Base-by-base conservation (phyloP, 1,284 basidiomycete species). In the Ustanciosporium gigantosporum region DNA sequence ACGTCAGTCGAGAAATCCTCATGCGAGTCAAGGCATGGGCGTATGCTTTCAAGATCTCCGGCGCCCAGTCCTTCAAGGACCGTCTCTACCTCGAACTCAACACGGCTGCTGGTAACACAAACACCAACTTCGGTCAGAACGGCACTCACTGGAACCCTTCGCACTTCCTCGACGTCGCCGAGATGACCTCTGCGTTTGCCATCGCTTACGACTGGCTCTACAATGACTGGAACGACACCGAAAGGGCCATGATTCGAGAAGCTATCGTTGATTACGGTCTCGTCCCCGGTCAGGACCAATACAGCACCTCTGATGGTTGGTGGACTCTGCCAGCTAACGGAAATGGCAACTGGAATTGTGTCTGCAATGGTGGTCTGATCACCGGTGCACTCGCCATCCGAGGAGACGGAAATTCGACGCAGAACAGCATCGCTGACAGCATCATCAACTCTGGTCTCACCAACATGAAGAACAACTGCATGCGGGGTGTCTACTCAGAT, bases 201-300 rank as follows among this genome's bases (percentile, higher is more conserved):
- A 89, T 95, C 67, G 95, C 87, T 2, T 99, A 97, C 75, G 95
- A 99, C 79, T 99, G 84, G 84, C 80, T 98, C 45, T 88, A 95
- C 79, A 87, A 94, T 50, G 82, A 84, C 49, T 95, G 90, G 89
- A 85, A 84, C 6, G 79, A 82, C 24, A 83, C 85, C 4, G 89
- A 95, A 80, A 87, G 86, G 76, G 80, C 79, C 32, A 80, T 82
- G 48, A 89, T 98, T 66, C 83, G 85, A 68, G 82, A 78, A 73
- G 88, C 87, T 23, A 86, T 98, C 79, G 83, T 91, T 79, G 81
- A 83, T 55, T 87, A 88, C 66, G 95, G 91, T 67, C 66, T 77
- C 19, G 25, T 44, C 13, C 73, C 67, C 13, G 80, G 80, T 25
- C 84, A 96, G 17, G 78, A 79, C 66, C 81, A 70, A 31, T 76